Conservation (phyloP, 768 basidiomycete genomes). For the Brasilioporus rufonigricans region DNA sequence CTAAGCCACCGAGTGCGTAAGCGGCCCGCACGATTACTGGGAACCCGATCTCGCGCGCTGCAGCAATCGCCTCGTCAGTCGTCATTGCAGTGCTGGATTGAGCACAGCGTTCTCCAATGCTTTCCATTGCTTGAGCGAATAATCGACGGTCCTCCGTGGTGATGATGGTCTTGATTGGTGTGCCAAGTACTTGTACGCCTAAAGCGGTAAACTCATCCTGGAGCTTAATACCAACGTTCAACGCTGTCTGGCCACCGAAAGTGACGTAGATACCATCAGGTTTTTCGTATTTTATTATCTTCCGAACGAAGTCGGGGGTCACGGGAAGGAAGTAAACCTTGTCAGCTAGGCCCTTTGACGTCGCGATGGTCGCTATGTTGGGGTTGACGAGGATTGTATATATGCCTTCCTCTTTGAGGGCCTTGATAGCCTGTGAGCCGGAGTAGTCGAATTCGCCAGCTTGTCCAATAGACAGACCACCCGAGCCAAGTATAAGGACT, state of each 20-base stretch:
- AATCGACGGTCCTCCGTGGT: slow-evolving; percentile 95
- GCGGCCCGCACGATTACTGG: slow-evolving; percentile 97
- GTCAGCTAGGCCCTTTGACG: slow-evolving; percentile 95
- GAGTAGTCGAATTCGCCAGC: slow-evolving; percentile 99
- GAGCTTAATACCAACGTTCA: slow-evolving; percentile 95
- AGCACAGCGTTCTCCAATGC: slow-evolving; percentile 95
- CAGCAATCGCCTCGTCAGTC: slow-evolving; percentile 75
- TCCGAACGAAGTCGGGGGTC: slow-evolving; percentile 95
- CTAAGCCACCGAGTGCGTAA: slow-evolving; percentile 93
- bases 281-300: slow-evolving; percentile 98
- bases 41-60: slow-evolving; percentile 84
- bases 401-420: slow-evolving; percentile 97
- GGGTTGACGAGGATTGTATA: slow-evolving; percentile 99
- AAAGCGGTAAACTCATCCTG: slow-evolving; percentile 92
- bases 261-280: slow-evolving; percentile 99
- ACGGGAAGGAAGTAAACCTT: slow-evolving; percentile 99
- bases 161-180: slow-evolving; percentile 96
- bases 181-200: slow-evolving; percentile 92
- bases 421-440: slow-evolving; percentile 98
- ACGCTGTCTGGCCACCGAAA: slow-evolving; percentile 96
- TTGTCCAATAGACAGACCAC: slow-evolving; percentile 96
- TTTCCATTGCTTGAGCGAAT: slow-evolving; percentile 91
- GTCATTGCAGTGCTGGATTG: slow-evolving; percentile 88
- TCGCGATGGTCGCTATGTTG: slow-evolving; percentile 98
- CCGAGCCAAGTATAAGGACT: slow-evolving; percentile 95